Evolutionary conservation across 176 grass and related monocot genomes (phyloP), one percentile per base, ranked within the genome.

Genomic region (Zoysia pacifica): DNA sequence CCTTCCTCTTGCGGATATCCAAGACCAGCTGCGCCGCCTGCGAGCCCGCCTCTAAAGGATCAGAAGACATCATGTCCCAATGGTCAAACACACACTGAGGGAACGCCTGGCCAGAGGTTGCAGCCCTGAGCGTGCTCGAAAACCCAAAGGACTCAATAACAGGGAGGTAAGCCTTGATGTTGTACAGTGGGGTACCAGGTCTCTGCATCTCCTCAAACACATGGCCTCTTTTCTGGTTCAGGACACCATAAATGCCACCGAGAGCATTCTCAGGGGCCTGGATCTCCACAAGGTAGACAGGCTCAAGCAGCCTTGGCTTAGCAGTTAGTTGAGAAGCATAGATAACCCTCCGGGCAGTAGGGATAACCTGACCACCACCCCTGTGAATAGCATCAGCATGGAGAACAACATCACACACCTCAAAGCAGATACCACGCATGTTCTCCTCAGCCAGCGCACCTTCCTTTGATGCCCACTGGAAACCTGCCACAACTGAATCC

Each of bases 351-450:
- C 90, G 84, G 2, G 93, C 93, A 1, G 90, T 93, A 6, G 93
- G 90, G 62, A 97, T 97, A 8, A 97, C n/a, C 85, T 97, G 93
- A 19, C 90, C 90, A 65, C 93, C 93, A 54, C 93, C 93, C 68
- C 93, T 90, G 73, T 97, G 93, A 62, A 97, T 97, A 52, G 93
- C 90, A 77, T 97, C 93, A 67, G 93, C 86, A 75, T 97, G 93
- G 19, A 97, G 90, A 38, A 97, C 93, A 28, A 97, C 93, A 86
- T 97, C 90, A 63, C 90, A 93, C 12, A 97, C 88, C 77, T 92
- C 90, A 59, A 90, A 96, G 54, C 93, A 96, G 39, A 96, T 92
- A 7, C 81, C 93, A 14, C 93, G 90, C 93, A 96, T 96, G 62
- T 92, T 92, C 73, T 96, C 93, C 67, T 96, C 93, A 20, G 90